These are phyloP conservation scores for Melampsora abietis-canadensis DNA, from an alignment of 1,284 basidiomycete genomes.

Conservation along the genomic window DNA sequence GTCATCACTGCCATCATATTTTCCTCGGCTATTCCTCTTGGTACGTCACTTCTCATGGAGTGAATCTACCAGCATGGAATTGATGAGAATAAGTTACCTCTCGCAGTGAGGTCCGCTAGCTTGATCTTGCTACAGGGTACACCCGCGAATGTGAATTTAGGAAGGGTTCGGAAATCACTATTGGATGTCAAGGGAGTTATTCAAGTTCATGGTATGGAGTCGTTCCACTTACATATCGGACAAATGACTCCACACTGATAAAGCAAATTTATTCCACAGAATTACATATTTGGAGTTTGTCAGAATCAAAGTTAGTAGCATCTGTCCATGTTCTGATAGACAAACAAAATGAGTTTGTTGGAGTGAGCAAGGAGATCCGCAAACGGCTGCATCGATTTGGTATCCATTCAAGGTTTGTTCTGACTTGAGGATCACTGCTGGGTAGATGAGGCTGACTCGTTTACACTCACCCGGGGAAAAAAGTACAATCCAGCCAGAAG, in stretches of 20 bases:
- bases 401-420: constrained; percentile 69
- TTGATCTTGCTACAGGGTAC: constrained; percentile 97
- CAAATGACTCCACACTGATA: not conserved
- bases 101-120: constrained; percentile 79
- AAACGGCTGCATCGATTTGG: constrained; percentile 80
- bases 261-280: constrained; percentile 41
- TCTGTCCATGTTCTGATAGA: constrained; percentile 90
- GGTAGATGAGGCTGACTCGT: not conserved
- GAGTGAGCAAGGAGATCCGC: constrained; percentile 77
- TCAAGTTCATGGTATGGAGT: constrained; percentile 69
- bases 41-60: constrained; percentile 57
- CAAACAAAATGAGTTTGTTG: constrained; percentile 70
- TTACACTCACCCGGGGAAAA: no score
- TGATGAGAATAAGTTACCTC: not conserved
- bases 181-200: constrained; percentile 78
- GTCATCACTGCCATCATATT: constrained; percentile 96
- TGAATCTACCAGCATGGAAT: constrained; percentile 13
- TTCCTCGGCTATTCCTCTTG: constrained; percentile 86
- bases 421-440: not conserved
- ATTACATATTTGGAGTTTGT: constrained; percentile 93
- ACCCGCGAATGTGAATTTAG: constrained; percentile 80
- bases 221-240: not conserved
- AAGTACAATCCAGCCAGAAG: constrained; percentile 52
- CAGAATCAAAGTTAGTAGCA: constrained; percentile 83
- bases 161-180: constrained; percentile 77